Evolutionary conservation across 352 stramenopile genomes (phyloP).

Genomic region (Globisporangium lucens): DNA sequence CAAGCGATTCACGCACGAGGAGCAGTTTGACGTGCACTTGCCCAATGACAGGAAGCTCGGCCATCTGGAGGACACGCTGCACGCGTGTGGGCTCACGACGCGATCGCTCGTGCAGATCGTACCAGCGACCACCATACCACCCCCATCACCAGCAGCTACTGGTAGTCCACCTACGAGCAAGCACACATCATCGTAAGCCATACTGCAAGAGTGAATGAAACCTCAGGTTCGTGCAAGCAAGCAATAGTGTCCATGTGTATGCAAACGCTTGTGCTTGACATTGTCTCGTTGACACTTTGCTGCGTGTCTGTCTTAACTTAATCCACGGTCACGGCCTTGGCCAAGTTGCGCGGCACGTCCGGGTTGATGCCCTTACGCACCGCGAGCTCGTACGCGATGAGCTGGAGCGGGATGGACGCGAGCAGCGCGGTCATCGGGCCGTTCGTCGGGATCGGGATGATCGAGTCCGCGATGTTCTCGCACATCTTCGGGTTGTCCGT

Average conservation of each 20-base stretch:
- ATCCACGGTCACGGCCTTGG: constrained; percentile 98
- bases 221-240: not conserved
- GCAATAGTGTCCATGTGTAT: not conserved
- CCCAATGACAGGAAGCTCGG: constrained; percentile 33
- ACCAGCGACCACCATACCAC: constrained; percentile 9
- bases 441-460: constrained; percentile 96
- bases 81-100: constrained; percentile 32
- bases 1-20: constrained; percentile 39
- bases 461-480: constrained; percentile 89
- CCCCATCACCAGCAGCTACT: not conserved
- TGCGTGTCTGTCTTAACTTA: constrained; percentile 46
- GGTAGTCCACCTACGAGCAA: not conserved
- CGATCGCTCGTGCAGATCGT: constrained; percentile 47
- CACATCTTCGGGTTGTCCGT: constrained; percentile 95
- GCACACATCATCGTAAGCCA: not conserved
- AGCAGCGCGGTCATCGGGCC: constrained; percentile 95
- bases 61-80: constrained; percentile 34
- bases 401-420: constrained; percentile 95
- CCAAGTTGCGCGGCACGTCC: constrained; percentile 97
- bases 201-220: not conserved
- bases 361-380: constrained; percentile 97
- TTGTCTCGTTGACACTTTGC: not conserved
- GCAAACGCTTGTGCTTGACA: not conserved
- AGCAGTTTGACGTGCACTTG: constrained; percentile 58
- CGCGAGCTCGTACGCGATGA: constrained; percentile 98